Base-by-base conservation (phyloP, 2,329 filamentous ascomycete species). In the Penicillium sclerotigenum region DNA sequence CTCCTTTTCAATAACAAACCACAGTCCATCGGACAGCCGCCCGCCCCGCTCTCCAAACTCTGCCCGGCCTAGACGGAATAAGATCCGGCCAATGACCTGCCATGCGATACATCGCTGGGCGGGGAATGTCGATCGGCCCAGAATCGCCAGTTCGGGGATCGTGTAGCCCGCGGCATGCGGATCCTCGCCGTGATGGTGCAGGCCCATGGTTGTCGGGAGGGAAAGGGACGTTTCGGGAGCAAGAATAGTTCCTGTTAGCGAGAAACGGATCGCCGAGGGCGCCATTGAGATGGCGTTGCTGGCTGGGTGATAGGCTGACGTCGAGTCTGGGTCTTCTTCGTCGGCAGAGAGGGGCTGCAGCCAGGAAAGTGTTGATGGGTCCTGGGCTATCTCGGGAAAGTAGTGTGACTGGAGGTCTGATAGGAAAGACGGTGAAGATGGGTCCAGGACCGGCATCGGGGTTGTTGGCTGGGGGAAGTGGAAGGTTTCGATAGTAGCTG, bases 121-220 rank as follows among this genome's bases (percentile, higher is more conserved):
- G 0, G 94, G 85, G 20, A 96, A 90, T 0, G 87, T 85, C 53
- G 90, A 95, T 33, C 93, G 83, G 5, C 90, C 86, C 2, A 97
- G 81, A 31, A 88, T 84, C 1, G 91, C 87, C 1, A 99, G 80
- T 73, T 99, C 94, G 0, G 86, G 85, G 29, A 99, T 83, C 0
- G 94, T 97, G 74, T 99, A 99, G 0, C 94, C 94, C 0, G 94
- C 94, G 1, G 92, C 90, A 73, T 96, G 91, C 16, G 94, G 94
- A 1, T 93, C 92, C 56, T 92, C 86, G 60, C 89, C 91, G 72
- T 99, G 94, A 73, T 99, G 93, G 73, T 99, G 94, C 14, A 99
- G 81, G 0, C 94, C 94, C 57, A 87, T 84, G 13, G 85, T 87
- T 1, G 85, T 84, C 5, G 93, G 89, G 26, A 97, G 86, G 2